Base-by-base conservation (phyloP, 202 grass and related monocot genomes). In the Setaria viridis region DNA sequence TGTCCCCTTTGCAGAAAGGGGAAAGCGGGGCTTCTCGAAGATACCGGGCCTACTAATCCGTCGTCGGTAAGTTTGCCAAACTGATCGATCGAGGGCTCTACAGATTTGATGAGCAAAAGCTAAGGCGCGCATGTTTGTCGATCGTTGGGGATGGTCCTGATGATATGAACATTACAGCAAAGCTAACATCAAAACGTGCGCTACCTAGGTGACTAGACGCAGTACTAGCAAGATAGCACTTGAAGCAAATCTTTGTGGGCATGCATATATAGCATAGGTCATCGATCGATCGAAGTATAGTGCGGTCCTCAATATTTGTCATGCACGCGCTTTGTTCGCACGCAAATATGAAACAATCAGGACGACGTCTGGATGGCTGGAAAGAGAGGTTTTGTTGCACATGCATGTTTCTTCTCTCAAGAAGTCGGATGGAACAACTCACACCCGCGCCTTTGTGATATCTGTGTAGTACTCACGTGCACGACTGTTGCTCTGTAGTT, bases 241-340 rank as follows among this genome's bases (percentile, higher is more conserved):
- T 65, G 83, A 86, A 65, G 47, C 7, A 64, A 41, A 59, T 70
- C 56, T 82, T 58, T 65, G 76, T 82, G 73, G 82, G 82, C 76
- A 48, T 59, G 64, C 64, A 25, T 25, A 25, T 25, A 59, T 64
- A n/a, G 30, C 19, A 60, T 62, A 39, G 34, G 48, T 46, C 16
- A 39, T 48, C 13, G 43, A 11, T 64, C 15, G n/a, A 42, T 46
- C 59, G 49, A 57, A 46, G 62, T 62, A 7, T 85, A 72, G 58
- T 69, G 85, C 80, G 89, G 85, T 87, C 89, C 89, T 84, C 43
- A 46, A 65, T 57, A 41, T 1, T 50, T 46, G 58, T 34, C 74
- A 74, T 90, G 89, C 51, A 87, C 33, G 80, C 75, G 84, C 89
- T 90, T 90, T 55, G 60, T 64, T 76, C 62, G 50, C 89, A 87